Base-by-base conservation (phyloP, 257 asterid species). In the Jacaranda copaia region DNA sequence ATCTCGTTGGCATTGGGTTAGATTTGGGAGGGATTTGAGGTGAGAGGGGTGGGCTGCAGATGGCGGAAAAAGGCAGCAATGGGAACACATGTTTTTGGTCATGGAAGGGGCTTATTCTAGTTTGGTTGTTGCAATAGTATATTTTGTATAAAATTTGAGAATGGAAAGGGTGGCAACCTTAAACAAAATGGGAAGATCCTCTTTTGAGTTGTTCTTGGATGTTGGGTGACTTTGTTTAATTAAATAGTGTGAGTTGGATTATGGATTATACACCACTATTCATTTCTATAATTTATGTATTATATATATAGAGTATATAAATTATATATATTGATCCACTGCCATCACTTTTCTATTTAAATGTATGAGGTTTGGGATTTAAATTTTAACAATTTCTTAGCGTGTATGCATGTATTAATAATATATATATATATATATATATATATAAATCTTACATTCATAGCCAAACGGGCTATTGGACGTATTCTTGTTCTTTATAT, bases 131-230 rank as follows among this genome's bases (percentile, higher is more conserved):
- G 79, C 56, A 73, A 3, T 57, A 46, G 8, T 77, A 68, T 84
- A 68, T 76, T 79, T 9, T 46, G 59, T 51, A 12, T 43, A 77
- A 57, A 40, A 69, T 60, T 55, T 49, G 58, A 42, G 66, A 65
- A 63, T 76, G 60, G 75, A 12, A 67, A 70, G 77, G 84, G 68
- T 68, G 84, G 73, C 81, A 75, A 25, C 61, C 81, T 76, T 62
- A 75, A 80, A 74, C 65, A 64, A 64, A 78, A 67, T 40, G 48
- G 75, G 18, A 85, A 62, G 78, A 77, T 74, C 43, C 75, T 75
- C 87, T 89, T 90, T 81, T 87, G 92, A 89, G 90, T 81, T 88
- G 91, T 84, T 82, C 75, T 84, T 76, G 62, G 87, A 86, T 73
- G 88, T 70, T 82, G 78, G 82, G 70, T 35, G 38, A 18, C 61